Conservation (phyloP, 257 asterid genomes). For the Jasminum sambac region DNA sequence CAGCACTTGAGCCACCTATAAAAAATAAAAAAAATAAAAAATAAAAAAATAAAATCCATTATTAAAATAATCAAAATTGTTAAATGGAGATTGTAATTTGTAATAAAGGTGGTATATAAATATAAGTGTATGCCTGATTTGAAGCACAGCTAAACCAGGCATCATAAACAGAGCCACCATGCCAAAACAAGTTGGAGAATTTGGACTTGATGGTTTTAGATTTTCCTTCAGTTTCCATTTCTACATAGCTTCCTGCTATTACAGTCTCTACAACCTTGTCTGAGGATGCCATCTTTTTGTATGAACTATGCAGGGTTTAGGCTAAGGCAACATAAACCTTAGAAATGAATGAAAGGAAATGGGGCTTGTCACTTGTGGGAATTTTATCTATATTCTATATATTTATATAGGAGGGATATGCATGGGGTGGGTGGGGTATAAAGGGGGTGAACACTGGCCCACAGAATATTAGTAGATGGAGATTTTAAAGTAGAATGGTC, state of each 20-base stretch:
- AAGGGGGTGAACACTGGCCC: too few relatives aligned
- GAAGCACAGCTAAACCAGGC: slow-evolving; percentile 98
- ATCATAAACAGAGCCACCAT: slow-evolving; percentile 91
- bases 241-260: slow-evolving; percentile 69
- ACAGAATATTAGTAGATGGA: too few relatives aligned
- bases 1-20: slow-evolving; percentile 88
- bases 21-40: not conserved
- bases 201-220: slow-evolving; percentile 43
- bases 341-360: not conserved
- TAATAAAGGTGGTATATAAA: not conserved
- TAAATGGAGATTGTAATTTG: not conserved
- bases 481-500: too few relatives aligned
- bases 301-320: not conserved
- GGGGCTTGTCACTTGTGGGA: not conserved
- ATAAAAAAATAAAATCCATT: not conserved
- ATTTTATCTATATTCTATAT: not conserved
- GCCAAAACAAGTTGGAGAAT: slow-evolving; percentile 74
- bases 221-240: slow-evolving; percentile 74
- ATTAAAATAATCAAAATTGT: not conserved
- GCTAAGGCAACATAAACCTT: not conserved
- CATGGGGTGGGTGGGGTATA: not conserved
- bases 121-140: slow-evolving; percentile 49
- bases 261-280: slow-evolving; percentile 73
- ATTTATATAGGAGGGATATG: slow-evolving; percentile 21
- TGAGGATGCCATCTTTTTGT: slow-evolving; percentile 42